A percentile compares a stretch with the other conserved stretches of the same genome.
Conservation (phyloP, 1,284 basidiomycete species). For the Tremellales sp. region DNA sequence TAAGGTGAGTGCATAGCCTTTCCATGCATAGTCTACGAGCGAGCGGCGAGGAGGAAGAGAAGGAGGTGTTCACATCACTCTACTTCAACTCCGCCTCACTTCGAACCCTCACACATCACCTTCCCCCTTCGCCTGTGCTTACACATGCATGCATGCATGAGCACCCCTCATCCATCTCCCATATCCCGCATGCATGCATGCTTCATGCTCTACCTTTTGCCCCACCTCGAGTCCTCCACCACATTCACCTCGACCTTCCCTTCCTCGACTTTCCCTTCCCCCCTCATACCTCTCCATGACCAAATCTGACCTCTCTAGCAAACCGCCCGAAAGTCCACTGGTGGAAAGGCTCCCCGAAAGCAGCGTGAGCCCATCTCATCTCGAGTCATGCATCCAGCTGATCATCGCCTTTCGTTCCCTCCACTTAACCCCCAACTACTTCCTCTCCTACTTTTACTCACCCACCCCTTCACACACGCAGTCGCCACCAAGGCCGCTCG, state of each 20-base stretch:
- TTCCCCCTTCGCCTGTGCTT: constrained; percentile 1
- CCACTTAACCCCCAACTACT: background rate
- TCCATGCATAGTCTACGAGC: background rate
- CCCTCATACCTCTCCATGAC: background rate
- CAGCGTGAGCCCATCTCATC: constrained; percentile 47
- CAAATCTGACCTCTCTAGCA: constrained; percentile 49
- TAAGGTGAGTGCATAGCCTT: constrained; percentile 30
- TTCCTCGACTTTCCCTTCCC: background rate
- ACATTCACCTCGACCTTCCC: background rate
- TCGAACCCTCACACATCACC: constrained; percentile 3
- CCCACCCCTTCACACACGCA: constrained; percentile 8
- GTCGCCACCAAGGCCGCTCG: constrained; percentile 53
- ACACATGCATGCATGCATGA: background rate
- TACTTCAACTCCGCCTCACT: background rate
- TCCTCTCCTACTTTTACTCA: background rate
- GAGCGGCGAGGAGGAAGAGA: constrained; percentile 3
- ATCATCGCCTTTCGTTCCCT: background rate
- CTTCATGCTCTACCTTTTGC: background rate
- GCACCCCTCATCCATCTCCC: background rate
- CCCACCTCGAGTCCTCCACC: background rate
- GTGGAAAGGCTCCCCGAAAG: constrained; percentile 57
- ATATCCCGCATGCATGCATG: background rate
- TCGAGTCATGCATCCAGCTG: no score
- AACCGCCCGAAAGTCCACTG: constrained; percentile 64
- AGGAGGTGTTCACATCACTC: constrained; percentile 6